Evolutionary conservation across 2,329 filamentous ascomycete genomes (phyloP).

Genomic region (Apiospora rasikravindrae): DNA sequence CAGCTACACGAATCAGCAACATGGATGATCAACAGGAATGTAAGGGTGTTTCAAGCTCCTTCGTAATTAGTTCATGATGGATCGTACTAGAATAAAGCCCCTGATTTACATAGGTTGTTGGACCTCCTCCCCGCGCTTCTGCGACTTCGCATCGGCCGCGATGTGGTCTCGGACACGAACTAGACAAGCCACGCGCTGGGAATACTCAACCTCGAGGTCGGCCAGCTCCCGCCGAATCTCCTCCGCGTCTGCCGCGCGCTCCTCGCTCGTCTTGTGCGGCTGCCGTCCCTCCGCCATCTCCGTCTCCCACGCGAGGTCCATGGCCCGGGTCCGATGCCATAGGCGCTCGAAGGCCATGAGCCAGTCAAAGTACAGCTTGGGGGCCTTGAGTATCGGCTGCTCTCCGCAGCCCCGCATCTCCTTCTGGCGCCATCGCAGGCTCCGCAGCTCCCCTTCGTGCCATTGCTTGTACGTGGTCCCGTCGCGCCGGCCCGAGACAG

Average conservation of each 20-base stretch:
- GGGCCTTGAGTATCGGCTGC: neutral
- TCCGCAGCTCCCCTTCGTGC: neutral
- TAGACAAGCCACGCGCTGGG: neutral
- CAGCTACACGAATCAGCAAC: no score
- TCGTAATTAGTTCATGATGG: neutral
- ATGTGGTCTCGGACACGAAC: neutral
- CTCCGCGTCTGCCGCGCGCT: neutral
- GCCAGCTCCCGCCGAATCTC: neutral
- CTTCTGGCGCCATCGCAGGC: neutral
- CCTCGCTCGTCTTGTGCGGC: neutral
- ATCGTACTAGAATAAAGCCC: neutral
- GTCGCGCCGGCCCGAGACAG: neutral
- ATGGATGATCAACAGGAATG: neutral
- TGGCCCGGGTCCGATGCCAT: neutral
- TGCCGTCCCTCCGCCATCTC: neutral
- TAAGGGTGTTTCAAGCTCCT: neutral
- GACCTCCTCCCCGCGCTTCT: neutral
- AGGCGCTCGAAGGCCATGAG: constrained; percentile 16
- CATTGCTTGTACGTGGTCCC: neutral
- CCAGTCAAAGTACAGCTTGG: neutral
- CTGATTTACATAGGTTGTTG: no score
- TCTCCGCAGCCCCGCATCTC: no score
- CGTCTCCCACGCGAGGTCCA: constrained; percentile 1
- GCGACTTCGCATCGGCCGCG: no score
- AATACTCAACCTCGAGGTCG: neutral